Conservation (phyloP, 2,329 filamentous ascomycete species). For the Epichloe typhina region DNA sequence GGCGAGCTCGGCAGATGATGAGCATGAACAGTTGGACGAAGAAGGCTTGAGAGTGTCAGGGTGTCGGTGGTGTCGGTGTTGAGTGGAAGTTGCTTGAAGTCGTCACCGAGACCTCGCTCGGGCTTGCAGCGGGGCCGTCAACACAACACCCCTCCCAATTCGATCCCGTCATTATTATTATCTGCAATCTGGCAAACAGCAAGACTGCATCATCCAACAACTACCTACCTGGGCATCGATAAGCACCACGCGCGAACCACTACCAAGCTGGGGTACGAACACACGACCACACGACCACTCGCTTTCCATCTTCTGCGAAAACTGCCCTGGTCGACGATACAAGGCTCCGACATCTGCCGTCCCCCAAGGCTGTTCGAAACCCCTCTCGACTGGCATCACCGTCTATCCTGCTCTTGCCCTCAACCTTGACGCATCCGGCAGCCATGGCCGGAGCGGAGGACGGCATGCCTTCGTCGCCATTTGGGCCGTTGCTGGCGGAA, state of each 20-base stretch:
- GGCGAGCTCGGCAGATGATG: background rate
- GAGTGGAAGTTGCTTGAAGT: conserved; percentile 6
- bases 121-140: background rate
- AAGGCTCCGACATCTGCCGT: background rate
- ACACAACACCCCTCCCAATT: no score
- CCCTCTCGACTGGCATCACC: background rate
- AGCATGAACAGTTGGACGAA: background rate
- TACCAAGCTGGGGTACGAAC: background rate
- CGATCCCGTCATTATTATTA: no score
- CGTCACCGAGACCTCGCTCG: background rate
- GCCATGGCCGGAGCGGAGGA: conserved; percentile 23
- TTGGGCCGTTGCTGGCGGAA: conserved; percentile 53
- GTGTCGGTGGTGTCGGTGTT: background rate
- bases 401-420: background rate
- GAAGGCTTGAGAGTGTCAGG: background rate
- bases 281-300: background rate
- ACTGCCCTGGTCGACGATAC: background rate
- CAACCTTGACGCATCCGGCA: background rate
- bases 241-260: background rate
- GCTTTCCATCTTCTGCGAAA: background rate
- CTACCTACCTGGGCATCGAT: conserved; percentile 1
- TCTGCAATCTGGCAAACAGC: background rate
- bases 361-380: background rate
- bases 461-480: conserved; percentile 29
- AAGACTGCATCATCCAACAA: background rate